Evolutionary conservation across 2,329 filamentous ascomycete genomes (phyloP), one percentile per base, ranked within the genome.

Genomic region (Fusarium nisikadoi): DNA sequence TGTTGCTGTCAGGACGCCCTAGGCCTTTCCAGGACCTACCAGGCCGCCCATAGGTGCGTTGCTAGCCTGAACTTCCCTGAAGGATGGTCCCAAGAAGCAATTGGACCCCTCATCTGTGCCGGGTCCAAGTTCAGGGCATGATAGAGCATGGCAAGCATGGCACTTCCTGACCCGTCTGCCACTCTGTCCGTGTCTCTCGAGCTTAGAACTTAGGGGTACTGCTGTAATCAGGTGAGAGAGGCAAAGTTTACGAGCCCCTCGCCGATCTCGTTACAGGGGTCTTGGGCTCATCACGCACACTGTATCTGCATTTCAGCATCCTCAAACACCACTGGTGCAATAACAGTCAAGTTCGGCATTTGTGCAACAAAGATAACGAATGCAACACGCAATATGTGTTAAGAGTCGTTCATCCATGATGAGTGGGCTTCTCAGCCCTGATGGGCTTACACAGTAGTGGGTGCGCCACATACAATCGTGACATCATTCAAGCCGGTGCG

Each of bases 401-500:
- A 25, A 27, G 27, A 25, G 49, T 36, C 27, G 38, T 33, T 36
- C 16, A 25, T 47, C 29, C 60, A 33, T 31, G 17, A 16, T 36
- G 23, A 23, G 57, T 33, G 12, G 41, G 31, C 64, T 55, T 54
- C 64, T 14, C 27, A 38, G 12, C 14, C 20, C 29, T 17, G 43
- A 11, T 3, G 20, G n/a, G 16, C n/a, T 31, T 42, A 41, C 60
- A 76, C 63, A 71, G 27, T 29, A 9, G 71, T 75, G 27, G 23
- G 58, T 31, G 46, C 70, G 74, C 74, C 72, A 72, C 70, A 76
- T 14, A 29, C 27, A 13, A 42, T 29, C 14, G 31, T 77, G 75
- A 76, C 69, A 75, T 76, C 75, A 76, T 77, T 35, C 36, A 39
- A 23, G 35, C 65, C 67, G 73, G 75, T 33, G 60, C 12, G 31